Percentiles rank a stretch among this genome's conserved stretches.
These are phyloP conservation scores for Podospora sp. DNA, from an alignment of 495 filamentous ascomycete species.

Conservation along the genomic window DNA sequence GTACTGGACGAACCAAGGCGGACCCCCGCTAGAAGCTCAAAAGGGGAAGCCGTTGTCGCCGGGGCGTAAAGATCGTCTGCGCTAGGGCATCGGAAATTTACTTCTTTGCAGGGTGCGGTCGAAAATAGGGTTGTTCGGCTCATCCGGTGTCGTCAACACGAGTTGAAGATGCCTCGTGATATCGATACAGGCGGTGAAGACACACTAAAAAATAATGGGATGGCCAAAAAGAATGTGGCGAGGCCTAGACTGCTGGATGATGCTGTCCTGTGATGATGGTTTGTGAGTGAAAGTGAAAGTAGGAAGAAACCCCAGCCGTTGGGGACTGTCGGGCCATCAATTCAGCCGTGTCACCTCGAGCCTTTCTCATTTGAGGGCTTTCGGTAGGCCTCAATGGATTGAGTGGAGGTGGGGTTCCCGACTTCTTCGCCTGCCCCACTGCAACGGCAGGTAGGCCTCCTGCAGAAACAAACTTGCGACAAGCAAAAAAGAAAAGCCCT, in stretches of 20 bases:
- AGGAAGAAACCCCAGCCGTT: too few species aligned
- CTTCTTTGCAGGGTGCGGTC: not conserved
- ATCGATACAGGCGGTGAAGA: not conserved
- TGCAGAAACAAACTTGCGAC: not conserved
- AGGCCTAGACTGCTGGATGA: not conserved
- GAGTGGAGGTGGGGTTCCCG: not conserved
- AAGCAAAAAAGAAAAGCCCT: not conserved
- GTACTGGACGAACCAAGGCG: too few species aligned
- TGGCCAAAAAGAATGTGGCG: not conserved
- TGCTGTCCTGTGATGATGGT: not conserved
- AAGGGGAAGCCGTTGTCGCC: not conserved
- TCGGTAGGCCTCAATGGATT: not conserved
- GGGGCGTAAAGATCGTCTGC: too few species aligned
- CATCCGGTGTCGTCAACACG: not conserved
- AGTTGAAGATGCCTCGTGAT: not conserved
- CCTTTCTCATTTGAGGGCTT: not conserved
- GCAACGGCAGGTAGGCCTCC: not conserved
- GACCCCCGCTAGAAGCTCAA: not conserved
- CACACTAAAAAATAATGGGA: not conserved
- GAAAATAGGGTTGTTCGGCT: not conserved
- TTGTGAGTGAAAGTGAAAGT: not conserved
- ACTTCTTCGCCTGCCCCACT: not conserved
- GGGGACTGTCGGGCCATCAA: not conserved
- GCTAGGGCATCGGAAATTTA: not conserved
- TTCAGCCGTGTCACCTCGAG: slow-evolving; percentile 18